Evolutionary conservation across 1,284 basidiomycete genomes (phyloP), one percentile per base, ranked within the genome.

Genomic region (Apiotrichum porosum): DNA sequence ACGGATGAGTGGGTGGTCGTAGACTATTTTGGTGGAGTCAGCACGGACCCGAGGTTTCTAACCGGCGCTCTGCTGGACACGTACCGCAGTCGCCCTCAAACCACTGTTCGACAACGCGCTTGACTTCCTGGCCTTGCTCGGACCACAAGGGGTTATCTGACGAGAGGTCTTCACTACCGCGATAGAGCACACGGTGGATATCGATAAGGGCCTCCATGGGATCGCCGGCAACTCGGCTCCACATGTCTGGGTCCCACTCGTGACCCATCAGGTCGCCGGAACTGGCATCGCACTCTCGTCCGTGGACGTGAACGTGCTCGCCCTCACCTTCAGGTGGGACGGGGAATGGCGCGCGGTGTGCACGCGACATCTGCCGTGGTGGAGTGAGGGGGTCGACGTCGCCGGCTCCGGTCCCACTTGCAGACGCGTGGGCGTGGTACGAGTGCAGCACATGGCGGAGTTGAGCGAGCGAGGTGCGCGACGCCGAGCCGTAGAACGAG

Each of bases 101-200:
- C 60, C 62, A 68, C 42, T 61, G 58, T 17, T 64, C 62, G 6
- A 66, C 41, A 10, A 71, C 63, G n/a, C 63, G 47, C 48, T 48
- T 56, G 17, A 69, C 58, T 40, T 67, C 65, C 15, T 49, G 42
- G 2, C 52, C 60, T 33, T 67, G 56, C 41, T 62, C 58, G 22
- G 51, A 43, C 60, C 62, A 65, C 6, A 32, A 34, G n/a, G 49
- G 39, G 8, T 6, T 6, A 12, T 12, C 26, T 22, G 44, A 37
- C 23, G 39, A 49, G 21, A 41, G 40, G 47, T 64, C 61, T 44
- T 63, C 63, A 26, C 51, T 54, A 15, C 68, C 68, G 10, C 65
- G 48, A 56, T 71, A 71, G 35, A 71, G 39, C 12, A 69, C 66
- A 15, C 68, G 43, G 49, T 71, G 68, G 14, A 71, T 66, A 33